Conservation (phyloP, 1,139 yeast species). For the Blastobotrys ciferrii region DNA sequence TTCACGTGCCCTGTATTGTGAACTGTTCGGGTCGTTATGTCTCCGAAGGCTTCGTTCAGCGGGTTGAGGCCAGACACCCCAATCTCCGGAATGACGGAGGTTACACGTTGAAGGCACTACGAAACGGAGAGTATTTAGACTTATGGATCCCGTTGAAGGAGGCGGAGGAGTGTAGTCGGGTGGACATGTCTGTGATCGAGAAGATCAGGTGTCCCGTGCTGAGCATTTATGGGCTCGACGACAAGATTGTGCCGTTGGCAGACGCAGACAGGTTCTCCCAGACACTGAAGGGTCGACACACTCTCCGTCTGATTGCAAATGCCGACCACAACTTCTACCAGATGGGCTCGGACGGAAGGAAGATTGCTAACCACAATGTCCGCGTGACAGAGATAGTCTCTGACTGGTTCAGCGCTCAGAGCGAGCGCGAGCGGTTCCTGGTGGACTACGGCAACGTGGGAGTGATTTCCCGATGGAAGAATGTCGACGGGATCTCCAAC, state of each 20-base stretch:
- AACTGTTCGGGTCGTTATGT: constrained; percentile 69
- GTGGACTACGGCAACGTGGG: constrained; percentile 42
- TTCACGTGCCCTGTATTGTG: constrained; percentile 59
- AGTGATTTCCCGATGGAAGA: constrained; percentile 53
- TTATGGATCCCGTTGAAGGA: constrained; percentile 53
- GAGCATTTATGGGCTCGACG: constrained; percentile 70
- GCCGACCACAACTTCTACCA: constrained; percentile 88
- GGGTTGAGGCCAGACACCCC: constrained; percentile 38
- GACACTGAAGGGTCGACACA: constrained; percentile 52
- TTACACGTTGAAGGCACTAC: constrained; percentile 40
- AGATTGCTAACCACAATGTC: constrained; percentile 49
- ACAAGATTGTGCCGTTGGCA: constrained; percentile 59
- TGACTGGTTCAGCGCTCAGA: constrained; percentile 51
- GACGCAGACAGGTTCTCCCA: constrained; percentile 64
- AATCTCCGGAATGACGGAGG: constrained; percentile 30
- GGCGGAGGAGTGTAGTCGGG: constrained; percentile 50
- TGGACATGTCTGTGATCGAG: constrained; percentile 47
- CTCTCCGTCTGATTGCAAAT: constrained; percentile 53
- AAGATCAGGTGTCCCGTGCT: constrained; percentile 49
- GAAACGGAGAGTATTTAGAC: constrained; percentile 50
- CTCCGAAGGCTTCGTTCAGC: constrained; percentile 33
- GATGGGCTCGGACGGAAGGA: constrained; percentile 13
- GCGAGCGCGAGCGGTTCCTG: constrained; percentile 54
- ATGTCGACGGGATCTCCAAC: constrained; percentile 65
- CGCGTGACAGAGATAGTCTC: constrained; percentile 53